A percentile compares a stretch with the other conserved stretches of the same genome.
Conservation (phyloP, 345 rosid species). For the Dipteronia sinensis region DNA sequence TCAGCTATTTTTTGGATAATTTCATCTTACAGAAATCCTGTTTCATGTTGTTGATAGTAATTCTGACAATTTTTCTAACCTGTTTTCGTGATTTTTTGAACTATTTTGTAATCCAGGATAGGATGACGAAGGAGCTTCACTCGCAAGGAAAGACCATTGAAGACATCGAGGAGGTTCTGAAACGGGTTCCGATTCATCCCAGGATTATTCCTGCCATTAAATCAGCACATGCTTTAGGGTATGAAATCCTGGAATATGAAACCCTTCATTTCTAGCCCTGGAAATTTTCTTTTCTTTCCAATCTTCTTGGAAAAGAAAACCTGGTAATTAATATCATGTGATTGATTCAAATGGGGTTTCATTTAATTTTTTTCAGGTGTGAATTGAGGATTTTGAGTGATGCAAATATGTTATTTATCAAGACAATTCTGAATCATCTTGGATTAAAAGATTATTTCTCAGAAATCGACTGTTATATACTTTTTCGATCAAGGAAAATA, state of each 20-base stretch:
- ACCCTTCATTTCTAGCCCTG: background rate
- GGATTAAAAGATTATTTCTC: constrained; percentile 65
- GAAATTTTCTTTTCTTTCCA: too few relatives aligned
- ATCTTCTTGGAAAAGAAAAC: too few relatives aligned
- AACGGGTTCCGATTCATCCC: constrained; percentile 60
- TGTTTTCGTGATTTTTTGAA: background rate
- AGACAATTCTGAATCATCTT: constrained; percentile 65
- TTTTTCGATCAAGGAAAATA: too few relatives aligned
- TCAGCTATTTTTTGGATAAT: too few relatives aligned
- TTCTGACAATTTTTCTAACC: too few relatives aligned
- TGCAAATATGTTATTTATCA: constrained; percentile 77
- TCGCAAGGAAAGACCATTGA: constrained; percentile 57
- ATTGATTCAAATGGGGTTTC: background rate
- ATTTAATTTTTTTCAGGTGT: constrained; percentile 48
- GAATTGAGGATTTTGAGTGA: constrained; percentile 83
- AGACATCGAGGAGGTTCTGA: constrained; percentile 57
- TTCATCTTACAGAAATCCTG: too few relatives aligned
- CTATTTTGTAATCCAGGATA: constrained; percentile 43
- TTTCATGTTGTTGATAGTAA: too few relatives aligned
- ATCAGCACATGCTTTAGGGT: constrained; percentile 77
- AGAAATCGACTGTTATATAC: too few relatives aligned
- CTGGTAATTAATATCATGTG: background rate
- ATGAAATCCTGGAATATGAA: background rate
- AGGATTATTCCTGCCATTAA: constrained; percentile 66
- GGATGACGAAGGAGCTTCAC: constrained; percentile 75